Evolutionary conservation across 106 monocot genomes (phyloP).

Genomic region (Dioscorea dumetorum): DNA sequence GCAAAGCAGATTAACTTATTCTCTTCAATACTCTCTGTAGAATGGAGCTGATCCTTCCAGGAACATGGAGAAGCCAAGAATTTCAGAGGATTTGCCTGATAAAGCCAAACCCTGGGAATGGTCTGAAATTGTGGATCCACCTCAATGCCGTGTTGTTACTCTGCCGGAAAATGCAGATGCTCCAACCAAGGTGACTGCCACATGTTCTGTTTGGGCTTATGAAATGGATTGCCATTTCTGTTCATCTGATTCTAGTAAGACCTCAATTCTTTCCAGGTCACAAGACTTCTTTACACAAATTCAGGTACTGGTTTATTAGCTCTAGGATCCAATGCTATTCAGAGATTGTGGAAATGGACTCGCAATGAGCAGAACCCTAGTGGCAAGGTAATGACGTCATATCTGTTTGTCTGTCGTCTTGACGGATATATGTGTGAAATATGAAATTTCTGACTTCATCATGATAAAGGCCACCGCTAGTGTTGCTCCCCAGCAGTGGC

Average conservation of each 20-base stretch:
- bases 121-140: slow-evolving; percentile 47
- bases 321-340: slow-evolving; percentile 48
- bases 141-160: slow-evolving; percentile 51
- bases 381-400: slow-evolving; percentile 37
- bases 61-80: slow-evolving; percentile 43
- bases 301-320: slow-evolving; percentile 53
- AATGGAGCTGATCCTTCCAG: slow-evolving; percentile 49
- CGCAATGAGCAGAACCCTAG: slow-evolving; percentile 58
- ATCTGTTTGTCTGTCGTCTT: background rate
- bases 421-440: too few species aligned
- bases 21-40: slow-evolving; percentile 19
- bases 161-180: slow-evolving; percentile 56
- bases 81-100: slow-evolving; percentile 46
- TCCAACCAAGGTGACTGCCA: slow-evolving; percentile 36
- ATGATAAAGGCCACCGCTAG: slow-evolving; percentile 49
- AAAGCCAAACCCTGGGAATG: slow-evolving; percentile 44
- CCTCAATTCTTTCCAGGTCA: slow-evolving; percentile 21
- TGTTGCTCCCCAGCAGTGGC: slow-evolving; percentile 57
- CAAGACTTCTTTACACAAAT: slow-evolving; percentile 50
- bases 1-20: too few species aligned
- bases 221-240: too few species aligned
- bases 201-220: too few species aligned
- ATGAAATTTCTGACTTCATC: too few species aligned
- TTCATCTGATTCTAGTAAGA: background rate
- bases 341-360: slow-evolving; percentile 59